Evolutionary conservation across 371 early-diverging fungal genomes (phyloP).

Genomic region (Conidiobolus incongruus): DNA sequence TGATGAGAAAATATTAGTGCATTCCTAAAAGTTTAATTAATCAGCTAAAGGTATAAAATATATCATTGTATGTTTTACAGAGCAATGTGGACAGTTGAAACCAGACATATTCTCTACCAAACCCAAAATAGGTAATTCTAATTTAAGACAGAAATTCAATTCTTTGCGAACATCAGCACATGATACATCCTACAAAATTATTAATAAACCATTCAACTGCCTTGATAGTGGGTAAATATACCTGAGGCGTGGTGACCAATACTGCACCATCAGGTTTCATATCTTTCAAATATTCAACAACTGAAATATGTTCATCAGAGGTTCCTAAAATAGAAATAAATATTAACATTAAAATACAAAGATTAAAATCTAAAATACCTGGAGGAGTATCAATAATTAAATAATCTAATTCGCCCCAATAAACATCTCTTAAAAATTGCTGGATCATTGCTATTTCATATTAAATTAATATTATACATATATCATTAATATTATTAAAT

Average conservation of each 20-base stretch:
- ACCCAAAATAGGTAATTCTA: slow-evolving; percentile 55
- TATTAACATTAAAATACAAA: neutral
- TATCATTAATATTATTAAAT: neutral
- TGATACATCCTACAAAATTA: slow-evolving; percentile 25
- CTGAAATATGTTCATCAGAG: slow-evolving; percentile 82
- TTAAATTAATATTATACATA: too few relatives aligned
- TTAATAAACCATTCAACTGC: neutral
- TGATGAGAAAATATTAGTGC: slow-evolving; percentile 81
- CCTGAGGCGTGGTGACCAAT: slow-evolving; percentile 83
- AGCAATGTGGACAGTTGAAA: slow-evolving; percentile 72
- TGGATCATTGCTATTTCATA: slow-evolving; percentile 70
- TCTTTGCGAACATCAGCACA: slow-evolving; percentile 73
- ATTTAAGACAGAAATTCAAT: slow-evolving; percentile 64
- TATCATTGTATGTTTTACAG: slow-evolving; percentile 16
- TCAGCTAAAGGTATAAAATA: slow-evolving; percentile 3
- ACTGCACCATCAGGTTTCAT: slow-evolving; percentile 59
- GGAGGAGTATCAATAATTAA: slow-evolving; percentile 91
- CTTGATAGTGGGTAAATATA: slow-evolving; percentile 7
- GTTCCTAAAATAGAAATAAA: slow-evolving; percentile 22
- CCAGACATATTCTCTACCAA: slow-evolving; percentile 91
- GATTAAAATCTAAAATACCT: slow-evolving; percentile 14
- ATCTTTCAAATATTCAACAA: slow-evolving; percentile 50
- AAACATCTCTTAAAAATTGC: slow-evolving; percentile 74
- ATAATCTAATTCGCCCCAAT: slow-evolving; percentile 71
- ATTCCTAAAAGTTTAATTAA: slow-evolving; percentile 33